Evolutionary conservation across 1,139 yeast species (phyloP), one percentile per base, ranked within the genome.

Genomic region (Yamadazyma sp.): DNA sequence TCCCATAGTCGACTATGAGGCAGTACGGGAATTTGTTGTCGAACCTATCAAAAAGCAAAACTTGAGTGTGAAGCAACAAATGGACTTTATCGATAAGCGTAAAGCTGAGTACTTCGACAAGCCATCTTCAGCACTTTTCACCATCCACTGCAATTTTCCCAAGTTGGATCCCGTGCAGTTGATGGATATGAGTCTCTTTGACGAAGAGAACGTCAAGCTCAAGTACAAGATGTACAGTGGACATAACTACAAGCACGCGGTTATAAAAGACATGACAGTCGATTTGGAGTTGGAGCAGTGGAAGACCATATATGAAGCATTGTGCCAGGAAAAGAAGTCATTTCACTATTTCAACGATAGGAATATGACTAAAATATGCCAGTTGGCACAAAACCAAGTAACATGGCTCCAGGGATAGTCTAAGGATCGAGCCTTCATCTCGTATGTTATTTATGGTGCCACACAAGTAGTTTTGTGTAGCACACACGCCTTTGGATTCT

Each of bases 111-210:
- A 40, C 11, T 56, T 58, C 33, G 44, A 40, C 37, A 11, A 35
- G 44, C 28, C 46, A 42, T 29, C 45, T 39, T 3, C 35, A 47
- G 14, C 60, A 49, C n/a, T 61, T 9, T 62, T 63, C 37, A 40
- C 67, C 2, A 39, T 64, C 22, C 70, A 64, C 45, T 61, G 67
- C 42, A 64, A 64, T 42, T 60, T 46, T 38, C 70, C 70, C 1
- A 64, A 64, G 39, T 43, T 64, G 23, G 69, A 64, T 41, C 70
- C 70, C 1, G 28, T 53, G 4, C 54, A 52, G 24, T 48, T 59
- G 23, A 53, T 58, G 50, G 41, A 39, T n/a, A 50, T 50, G 2
- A 56, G 52, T 13, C 39, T 62, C 8, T 64, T 46, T 39, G 66
- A 63, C 38, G 31, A 37, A 15, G 55, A 48, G 7, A 45, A 52